Evolutionary conservation across 176 grass and related monocot genomes (phyloP).

Genomic region (Thinopyrum elongatum): DNA sequence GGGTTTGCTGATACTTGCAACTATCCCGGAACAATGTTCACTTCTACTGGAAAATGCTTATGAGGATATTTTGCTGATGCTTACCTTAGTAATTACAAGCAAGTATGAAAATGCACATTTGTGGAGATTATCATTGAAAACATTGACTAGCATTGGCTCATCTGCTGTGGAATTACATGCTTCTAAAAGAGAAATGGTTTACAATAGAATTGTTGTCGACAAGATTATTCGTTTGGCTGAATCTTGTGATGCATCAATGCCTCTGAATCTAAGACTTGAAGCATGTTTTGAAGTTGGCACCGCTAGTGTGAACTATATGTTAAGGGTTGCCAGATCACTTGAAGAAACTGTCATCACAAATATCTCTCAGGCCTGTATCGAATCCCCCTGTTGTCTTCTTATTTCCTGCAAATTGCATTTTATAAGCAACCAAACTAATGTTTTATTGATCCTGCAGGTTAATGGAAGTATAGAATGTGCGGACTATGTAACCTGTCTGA

Average conservation of each 20-base stretch:
- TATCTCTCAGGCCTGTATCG: constrained; percentile 57
- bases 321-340: constrained; percentile 63
- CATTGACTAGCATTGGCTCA: constrained; percentile 71
- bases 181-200: constrained; percentile 57
- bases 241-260: constrained; percentile 44
- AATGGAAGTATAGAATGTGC: constrained; percentile 39
- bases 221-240: constrained; percentile 67
- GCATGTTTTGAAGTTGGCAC: constrained; percentile 75
- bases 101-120: constrained; percentile 51
- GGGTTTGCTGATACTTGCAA: constrained; percentile 73
- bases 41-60: constrained; percentile 52
- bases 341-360: constrained; percentile 62
- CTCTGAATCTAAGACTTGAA: constrained; percentile 66
- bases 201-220: constrained; percentile 61
- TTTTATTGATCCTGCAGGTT: constrained; percentile 43
- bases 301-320: constrained; percentile 47
- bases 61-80: constrained; percentile 58
- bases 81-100: constrained; percentile 54
- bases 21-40: constrained; percentile 62
- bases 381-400: background rate
- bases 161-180: constrained; percentile 48
- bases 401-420: constrained; percentile 10
- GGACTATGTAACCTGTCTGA: constrained; percentile 50
- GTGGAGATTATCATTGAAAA: constrained; percentile 74
- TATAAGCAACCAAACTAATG: constrained; percentile 21